Base-by-base conservation (phyloP, 805 yeast species). In the Metschnikowia lunata region DNA sequence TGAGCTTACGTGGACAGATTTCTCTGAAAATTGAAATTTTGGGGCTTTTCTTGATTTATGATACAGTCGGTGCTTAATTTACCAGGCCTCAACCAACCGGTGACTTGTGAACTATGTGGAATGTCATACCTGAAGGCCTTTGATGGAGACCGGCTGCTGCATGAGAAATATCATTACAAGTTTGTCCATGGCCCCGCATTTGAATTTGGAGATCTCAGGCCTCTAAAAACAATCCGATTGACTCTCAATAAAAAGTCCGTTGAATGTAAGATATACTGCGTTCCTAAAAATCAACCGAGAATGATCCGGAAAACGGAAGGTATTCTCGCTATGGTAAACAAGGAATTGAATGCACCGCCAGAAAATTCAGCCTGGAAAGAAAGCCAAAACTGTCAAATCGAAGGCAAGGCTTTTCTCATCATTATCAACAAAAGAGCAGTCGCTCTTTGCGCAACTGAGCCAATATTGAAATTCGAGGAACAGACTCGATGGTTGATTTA, bases 401-500 rank as follows among this genome's bases (percentile, higher is more conserved):
- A 39, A 8, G 55, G 55, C 23, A 45, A 59, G 34, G 72, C 81
- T 1, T 83, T 75, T 53, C 63, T 82, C 4, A 75, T 74, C 40
- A 59, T 82, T 4, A 62, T 66, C 33, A 59, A 69, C 14, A 66
- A 63, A 10, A 59, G 69, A 33, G 81, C 82, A 0, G 69, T 84
- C 2, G 89, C 85, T 0, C 54, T 82, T 1, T 68, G 81, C 8
- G 73, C 81, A 1, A 71, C 80, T 1, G 86, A 82, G 39, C 63
- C 69, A 29, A 62, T 71, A 1, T 13, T 27, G 0, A 54, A 61
- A 18, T 42, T 30, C 3, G 53, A 39, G 9, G 45, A 32, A 4
- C 64, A 66, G 33, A 78, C 83, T 0, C 61, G 74, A 31, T 83
- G 90, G 90, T 77, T 82, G 79, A 63, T 80, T 0, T 59, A 69